Base-by-base conservation (phyloP, 2,329 filamentous ascomycete genomes). In the Hypoxylon sp. region DNA sequence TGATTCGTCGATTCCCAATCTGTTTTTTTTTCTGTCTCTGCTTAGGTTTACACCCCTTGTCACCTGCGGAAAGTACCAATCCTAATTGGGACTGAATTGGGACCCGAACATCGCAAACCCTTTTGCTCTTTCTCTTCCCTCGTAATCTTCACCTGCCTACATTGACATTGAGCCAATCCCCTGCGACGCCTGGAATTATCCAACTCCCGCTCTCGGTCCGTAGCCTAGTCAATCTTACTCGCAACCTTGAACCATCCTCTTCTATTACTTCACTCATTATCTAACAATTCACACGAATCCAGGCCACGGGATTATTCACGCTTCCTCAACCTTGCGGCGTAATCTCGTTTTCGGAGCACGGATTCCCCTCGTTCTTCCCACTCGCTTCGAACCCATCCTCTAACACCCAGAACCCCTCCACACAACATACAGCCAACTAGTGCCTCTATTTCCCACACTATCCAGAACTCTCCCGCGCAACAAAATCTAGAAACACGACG, bases 1-100 rank as follows among this genome's bases (percentile, higher is more conserved):
- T 70, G 62, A 70, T 70, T 70, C 56, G 68, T 59, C 36, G 56
- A 41, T 62, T 66, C 49, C 52, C 36, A 36, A 21, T 46, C 51
- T 55, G 55, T 34, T 45, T 28, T 43, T 38, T 52, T n/a, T 55
- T 14, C 46, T 23, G 13, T 7, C 25, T n/a, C 9, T 50, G 14
- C 52, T 46, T 49, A 41, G 49, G 56, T 60, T 32, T 30, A 25
- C 48, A 48, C 36, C 63, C 63, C 11, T 34, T 9, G 36, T 21
- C 48, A 28, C 30, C 7, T 28, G 23, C 10, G 30, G 17, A 49
- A 64, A 36, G 53, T 19, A 60, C 56, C 55, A 60, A 46, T 60
- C 62, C 56, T 10, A 60, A 65, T 65, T 41, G 50, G 45, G 56
- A 50, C 56, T 50, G 6, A 60, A 65, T 65, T 41, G 50, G 45